These are phyloP conservation scores for Pichia norvegensis DNA, from an alignment of 1,139 yeast species.

Conservation along the genomic window DNA sequence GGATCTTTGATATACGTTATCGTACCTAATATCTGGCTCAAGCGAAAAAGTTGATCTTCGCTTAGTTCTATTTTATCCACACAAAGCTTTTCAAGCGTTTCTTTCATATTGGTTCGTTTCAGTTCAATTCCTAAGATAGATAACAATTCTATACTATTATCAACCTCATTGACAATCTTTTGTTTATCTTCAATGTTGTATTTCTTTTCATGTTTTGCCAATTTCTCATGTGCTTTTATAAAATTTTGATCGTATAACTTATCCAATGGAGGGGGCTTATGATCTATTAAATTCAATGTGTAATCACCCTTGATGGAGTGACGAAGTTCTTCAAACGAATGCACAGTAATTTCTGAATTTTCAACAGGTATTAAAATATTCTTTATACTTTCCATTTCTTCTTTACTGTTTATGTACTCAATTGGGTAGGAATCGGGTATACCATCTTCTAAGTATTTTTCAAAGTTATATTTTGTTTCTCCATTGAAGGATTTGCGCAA, in stretches of 20 bases:
- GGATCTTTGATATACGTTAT: slow-evolving; percentile 35
- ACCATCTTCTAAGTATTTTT: slow-evolving; percentile 16
- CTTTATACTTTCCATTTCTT: neutral
- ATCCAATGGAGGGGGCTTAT: slow-evolving; percentile 9
- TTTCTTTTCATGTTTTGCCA: slow-evolving; percentile 42
- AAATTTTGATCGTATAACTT: slow-evolving; percentile 19
- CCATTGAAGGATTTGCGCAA: slow-evolving; percentile 8
- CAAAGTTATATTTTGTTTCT: slow-evolving; percentile 22
- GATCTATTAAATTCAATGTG: slow-evolving; percentile 13
- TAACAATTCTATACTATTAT: slow-evolving; percentile 28
- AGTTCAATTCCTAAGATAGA: slow-evolving; percentile 17
- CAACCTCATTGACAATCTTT: slow-evolving; percentile 39
- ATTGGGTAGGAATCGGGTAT: slow-evolving; percentile 23
- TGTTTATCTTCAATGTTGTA: slow-evolving; percentile 39
- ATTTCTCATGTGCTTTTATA: slow-evolving; percentile 31
- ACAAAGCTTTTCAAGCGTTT: slow-evolving; percentile 8
- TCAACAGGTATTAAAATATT: neutral
- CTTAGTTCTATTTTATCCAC: slow-evolving; percentile 9
- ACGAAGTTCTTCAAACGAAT: slow-evolving; percentile 12
- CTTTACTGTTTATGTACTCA: slow-evolving; percentile 12
- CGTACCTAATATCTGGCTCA: slow-evolving; percentile 32
- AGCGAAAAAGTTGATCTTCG: slow-evolving; percentile 8
- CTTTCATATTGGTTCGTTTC: slow-evolving; percentile 10
- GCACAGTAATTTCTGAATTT: slow-evolving; percentile 1
- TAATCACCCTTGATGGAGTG: slow-evolving; percentile 5